A percentile compares a stretch with the other conserved stretches of the same genome.
phyloP scores from a whole-genome alignment of 371 early-diverging fungal genomes.

The Agmasoma carcini region DNA sequence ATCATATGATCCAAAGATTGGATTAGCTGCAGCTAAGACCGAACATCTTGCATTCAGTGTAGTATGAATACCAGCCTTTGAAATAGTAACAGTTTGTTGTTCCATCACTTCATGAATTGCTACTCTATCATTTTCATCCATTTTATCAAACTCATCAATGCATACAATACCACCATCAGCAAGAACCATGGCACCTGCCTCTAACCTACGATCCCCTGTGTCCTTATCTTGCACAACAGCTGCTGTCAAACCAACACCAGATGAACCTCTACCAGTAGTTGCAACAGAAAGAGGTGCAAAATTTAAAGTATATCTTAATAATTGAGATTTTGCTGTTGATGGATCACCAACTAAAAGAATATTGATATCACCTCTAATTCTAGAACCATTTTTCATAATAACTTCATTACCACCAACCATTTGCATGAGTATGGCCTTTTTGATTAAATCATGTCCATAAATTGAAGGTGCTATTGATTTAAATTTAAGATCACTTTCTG shows the following conservation, averaged over 20 bases:
- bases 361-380: conserved; percentile 87
- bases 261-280: conserved; percentile 82
- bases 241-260: conserved; percentile 90
- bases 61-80: conserved; percentile 92
- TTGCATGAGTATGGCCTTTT: conserved; percentile 77
- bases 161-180: conserved; percentile 93
- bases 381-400: conserved; percentile 75
- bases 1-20: conserved; percentile 65
- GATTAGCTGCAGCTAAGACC: conserved; percentile 96
- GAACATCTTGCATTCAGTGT: conserved; percentile 91
- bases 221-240: conserved; percentile 73
- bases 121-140: conserved; percentile 88
- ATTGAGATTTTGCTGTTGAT: conserved; percentile 83
- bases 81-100: conserved; percentile 90
- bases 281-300: conserved; percentile 75
- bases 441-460: conserved; percentile 82
- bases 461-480: conserved; percentile 86
- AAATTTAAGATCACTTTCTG: conserved; percentile 60
- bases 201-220: conserved; percentile 69
- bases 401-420: conserved; percentile 83
- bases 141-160: conserved; percentile 99
- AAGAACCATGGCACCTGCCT: conserved; percentile 98
- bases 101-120: conserved; percentile 99
- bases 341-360: conserved; percentile 87
- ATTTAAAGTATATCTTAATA: conserved; percentile 67